Percentiles rank a stretch among this genome's conserved stretches.
These are phyloP conservation scores for Pachyrhizus erosus DNA, from an alignment of 306 rosid species.

Conservation along the genomic window DNA sequence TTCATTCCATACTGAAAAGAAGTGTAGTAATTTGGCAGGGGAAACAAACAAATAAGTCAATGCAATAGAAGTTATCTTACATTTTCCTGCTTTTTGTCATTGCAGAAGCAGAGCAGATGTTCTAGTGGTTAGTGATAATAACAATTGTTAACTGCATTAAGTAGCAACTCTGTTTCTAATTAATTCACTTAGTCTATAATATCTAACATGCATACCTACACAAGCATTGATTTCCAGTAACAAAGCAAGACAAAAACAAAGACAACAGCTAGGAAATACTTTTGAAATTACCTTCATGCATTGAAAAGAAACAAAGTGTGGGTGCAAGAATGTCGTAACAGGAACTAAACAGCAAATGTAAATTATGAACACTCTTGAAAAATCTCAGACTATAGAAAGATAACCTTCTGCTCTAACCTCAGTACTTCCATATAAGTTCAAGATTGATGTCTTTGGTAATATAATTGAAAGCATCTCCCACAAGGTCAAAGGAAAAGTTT, in stretches of 20 bases:
- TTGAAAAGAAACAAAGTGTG: slow-evolving; percentile 25
- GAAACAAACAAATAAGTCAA: no score
- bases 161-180: not conserved
- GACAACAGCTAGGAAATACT: not conserved
- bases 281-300: slow-evolving; percentile 13
- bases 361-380: slow-evolving; percentile 19
- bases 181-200: slow-evolving; percentile 13
- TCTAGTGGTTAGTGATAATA: no score
- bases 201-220: slow-evolving; percentile 8
- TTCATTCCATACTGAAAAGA: no score
- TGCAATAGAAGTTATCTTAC: no score
- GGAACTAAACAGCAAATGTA: slow-evolving; percentile 7
- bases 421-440: slow-evolving; percentile 91
- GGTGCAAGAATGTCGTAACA: not conserved
- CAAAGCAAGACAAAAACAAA: slow-evolving; percentile 37
- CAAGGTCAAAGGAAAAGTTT: slow-evolving; percentile 66
- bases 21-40: no score
- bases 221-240: slow-evolving; percentile 14
- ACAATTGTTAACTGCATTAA: no score
- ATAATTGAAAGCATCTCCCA: slow-evolving; percentile 67
- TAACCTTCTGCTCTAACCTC: slow-evolving; percentile 61
- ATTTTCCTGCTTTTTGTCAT: no score
- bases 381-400: slow-evolving; percentile 32
- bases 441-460: slow-evolving; percentile 77
- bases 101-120: no score